Base-by-base conservation (phyloP, 257 asterid genomes). In the Capsicum pubescens region DNA sequence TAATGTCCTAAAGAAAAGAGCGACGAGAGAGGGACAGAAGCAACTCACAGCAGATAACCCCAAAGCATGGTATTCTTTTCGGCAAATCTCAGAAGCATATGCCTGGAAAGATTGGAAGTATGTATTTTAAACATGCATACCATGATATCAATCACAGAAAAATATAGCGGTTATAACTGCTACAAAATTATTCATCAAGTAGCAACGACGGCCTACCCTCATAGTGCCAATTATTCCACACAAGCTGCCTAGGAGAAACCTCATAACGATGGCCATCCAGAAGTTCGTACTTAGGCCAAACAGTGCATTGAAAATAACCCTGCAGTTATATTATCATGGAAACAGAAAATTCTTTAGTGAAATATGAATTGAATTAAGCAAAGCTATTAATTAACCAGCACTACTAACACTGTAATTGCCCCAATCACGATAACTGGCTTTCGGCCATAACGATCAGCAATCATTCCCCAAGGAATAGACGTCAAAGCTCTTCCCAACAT, bases 401-500 rank as follows among this genome's bases (percentile, higher is more conserved):
- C 46, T 60, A 86, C 96, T 89, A 36, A 93, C 97, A 92, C 86
- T 74, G 93, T 15, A 77, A 85, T 84, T 48, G 79, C 86, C 86
- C 97, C 95, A 44, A 91, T 86, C 74, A 92, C 79, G 58, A 93
- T 82, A 60, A 92, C 95, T 35, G 94, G 97, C 35, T 91, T 92
- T 81, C 97, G 96, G 50, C 96, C 97, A 81, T 91, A 92, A 86
- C 84, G 90, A 88, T 93, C 97, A 35, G 96, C 85, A 68, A 93
- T 69, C 57, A 64, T 9, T 68, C 97, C 97, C 97, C 97, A 93
- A 44, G 90, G 69, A 19, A 90, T 80, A 71, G 97, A 93, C 11
- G 95, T 92, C 85, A 90, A 60, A 83, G 91, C 93, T 91, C 97
- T 92, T 83, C 97, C 97, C 79, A 92, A 55, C 97, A 92, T 92